Conservation (phyloP, 306 rosid genomes). For the Vigna angularis region DNA sequence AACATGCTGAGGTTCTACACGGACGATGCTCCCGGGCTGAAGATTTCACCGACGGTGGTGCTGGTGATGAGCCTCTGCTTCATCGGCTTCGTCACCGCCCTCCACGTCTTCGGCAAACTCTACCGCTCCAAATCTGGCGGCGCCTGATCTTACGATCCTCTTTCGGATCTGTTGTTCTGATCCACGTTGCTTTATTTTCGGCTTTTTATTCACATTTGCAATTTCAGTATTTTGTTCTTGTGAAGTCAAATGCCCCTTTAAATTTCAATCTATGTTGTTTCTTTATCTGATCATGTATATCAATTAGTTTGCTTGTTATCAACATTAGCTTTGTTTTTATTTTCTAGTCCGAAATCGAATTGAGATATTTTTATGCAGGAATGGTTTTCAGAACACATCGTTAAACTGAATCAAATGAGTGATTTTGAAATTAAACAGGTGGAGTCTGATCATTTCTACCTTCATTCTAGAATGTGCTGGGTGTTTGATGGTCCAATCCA, state of each 20-base stretch:
- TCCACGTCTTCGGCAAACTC: constrained; percentile 87
- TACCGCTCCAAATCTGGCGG: constrained; percentile 55
- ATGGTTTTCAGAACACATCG: too few relatives aligned
- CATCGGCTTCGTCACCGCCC: constrained; percentile 91
- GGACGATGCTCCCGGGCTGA: constrained; percentile 88
- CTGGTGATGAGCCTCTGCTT: constrained; percentile 90
- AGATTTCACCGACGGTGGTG: constrained; percentile 89
- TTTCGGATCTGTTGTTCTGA: constrained; percentile 10
- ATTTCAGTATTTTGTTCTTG: constrained; percentile 1
- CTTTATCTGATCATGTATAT: neutral
- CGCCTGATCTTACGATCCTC: constrained; percentile 39
- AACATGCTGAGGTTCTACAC: constrained; percentile 97
- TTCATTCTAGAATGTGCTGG: neutral
- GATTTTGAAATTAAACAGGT: neutral
- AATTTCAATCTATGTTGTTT: constrained; percentile 14
- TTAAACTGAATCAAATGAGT: neutral
- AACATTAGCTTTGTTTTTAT: too few relatives aligned
- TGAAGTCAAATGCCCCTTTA: constrained; percentile 12
- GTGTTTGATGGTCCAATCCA: neutral
- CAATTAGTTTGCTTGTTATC: neutral
- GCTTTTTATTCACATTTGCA: constrained; percentile 8
- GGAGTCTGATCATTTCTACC: neutral
- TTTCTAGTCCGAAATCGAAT: neutral
- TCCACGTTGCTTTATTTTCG: neutral
- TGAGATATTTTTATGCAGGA: neutral